Conservation (phyloP, 2,329 filamentous ascomycete genomes). For the Cercospora zeae-maydis region DNA sequence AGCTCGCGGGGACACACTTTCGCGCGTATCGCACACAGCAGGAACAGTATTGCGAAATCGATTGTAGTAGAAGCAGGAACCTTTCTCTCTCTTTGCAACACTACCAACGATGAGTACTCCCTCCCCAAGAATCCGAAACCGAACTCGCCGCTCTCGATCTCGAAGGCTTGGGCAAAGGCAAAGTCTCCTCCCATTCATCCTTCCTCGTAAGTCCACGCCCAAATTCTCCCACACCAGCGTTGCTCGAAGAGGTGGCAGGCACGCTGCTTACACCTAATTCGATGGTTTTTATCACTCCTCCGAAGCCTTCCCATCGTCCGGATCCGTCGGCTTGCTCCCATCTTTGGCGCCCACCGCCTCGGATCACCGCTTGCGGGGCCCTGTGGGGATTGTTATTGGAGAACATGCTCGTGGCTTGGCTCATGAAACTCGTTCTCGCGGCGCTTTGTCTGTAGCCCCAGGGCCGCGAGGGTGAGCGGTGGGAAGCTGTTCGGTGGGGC, state of each 20-base stretch:
- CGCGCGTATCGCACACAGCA: too few species aligned
- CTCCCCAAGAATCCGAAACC: not conserved
- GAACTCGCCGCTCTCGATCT: not conserved
- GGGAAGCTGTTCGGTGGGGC: not conserved
- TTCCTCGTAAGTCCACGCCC: conserved; percentile 16
- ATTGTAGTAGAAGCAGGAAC: too few species aligned
- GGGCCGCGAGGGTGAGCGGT: not conserved
- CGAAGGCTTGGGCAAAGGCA: not conserved
- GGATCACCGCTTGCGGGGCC: conserved; percentile 1
- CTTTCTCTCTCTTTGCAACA: too few species aligned
- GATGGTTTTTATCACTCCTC: conserved; percentile 17
- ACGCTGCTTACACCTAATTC: conserved; percentile 17
- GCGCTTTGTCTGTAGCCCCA: not conserved
- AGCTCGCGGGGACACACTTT: not conserved
- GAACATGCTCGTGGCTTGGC: conserved; percentile 2
- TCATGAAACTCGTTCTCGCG: conserved; percentile 4
- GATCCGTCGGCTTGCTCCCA: conserved; percentile 13
- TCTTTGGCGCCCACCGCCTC: conserved; percentile 14
- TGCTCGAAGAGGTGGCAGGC: conserved; percentile 4
- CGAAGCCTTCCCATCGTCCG: conserved; percentile 17
- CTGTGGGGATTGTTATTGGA: not conserved
- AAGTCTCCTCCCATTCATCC: conserved; percentile 13
- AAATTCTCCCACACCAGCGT: conserved; percentile 11
- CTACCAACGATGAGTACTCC: not conserved
- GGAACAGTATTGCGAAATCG: not conserved